Evolutionary conservation across 495 filamentous ascomycete genomes (phyloP).

Genomic region (Aspergillus ellipticus): DNA sequence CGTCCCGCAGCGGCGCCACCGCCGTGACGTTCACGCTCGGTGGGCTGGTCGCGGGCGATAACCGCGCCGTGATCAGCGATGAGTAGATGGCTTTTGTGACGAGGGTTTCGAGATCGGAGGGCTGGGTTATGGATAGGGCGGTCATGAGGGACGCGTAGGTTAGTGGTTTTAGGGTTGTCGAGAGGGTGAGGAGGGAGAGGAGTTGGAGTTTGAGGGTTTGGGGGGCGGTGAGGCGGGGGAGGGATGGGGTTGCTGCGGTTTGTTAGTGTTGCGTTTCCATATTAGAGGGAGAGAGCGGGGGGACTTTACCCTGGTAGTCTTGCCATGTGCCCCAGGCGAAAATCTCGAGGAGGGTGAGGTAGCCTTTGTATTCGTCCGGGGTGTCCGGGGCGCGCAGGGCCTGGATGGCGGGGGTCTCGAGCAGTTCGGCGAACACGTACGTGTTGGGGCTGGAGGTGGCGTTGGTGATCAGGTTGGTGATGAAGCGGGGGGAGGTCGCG

Average conservation of each 20-base stretch:
- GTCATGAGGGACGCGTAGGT: conserved; percentile 66
- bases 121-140: conserved; percentile 61
- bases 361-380: conserved; percentile 46
- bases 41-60: conserved; percentile 64
- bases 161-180: conserved; percentile 59
- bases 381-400: conserved; percentile 52
- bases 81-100: conserved; percentile 87
- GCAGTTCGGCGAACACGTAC: conserved; percentile 92
- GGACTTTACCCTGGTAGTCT: conserved; percentile 59
- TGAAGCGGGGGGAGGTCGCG: conserved; percentile 75
- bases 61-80: conserved; percentile 72
- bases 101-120: conserved; percentile 80
- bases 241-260: conserved; percentile 45
- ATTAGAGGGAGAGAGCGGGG: conserved; percentile 3
- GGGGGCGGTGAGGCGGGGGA: conserved; percentile 66
- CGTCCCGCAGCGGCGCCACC: conserved; percentile 80
- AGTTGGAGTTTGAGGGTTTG: conserved; percentile 87
- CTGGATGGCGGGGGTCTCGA: conserved; percentile 78
- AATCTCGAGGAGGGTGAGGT: conserved; percentile 77
- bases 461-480: conserved; percentile 80
- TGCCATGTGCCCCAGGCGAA: conserved; percentile 91
- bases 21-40: conserved; percentile 70
- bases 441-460: conserved; percentile 85
- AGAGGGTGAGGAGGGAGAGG: conserved; percentile 77
- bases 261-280: conserved; percentile 12